Evolutionary conservation across 208 protist genomes (phyloP).

Genomic region (Entamoeba moshkovskii): DNA sequence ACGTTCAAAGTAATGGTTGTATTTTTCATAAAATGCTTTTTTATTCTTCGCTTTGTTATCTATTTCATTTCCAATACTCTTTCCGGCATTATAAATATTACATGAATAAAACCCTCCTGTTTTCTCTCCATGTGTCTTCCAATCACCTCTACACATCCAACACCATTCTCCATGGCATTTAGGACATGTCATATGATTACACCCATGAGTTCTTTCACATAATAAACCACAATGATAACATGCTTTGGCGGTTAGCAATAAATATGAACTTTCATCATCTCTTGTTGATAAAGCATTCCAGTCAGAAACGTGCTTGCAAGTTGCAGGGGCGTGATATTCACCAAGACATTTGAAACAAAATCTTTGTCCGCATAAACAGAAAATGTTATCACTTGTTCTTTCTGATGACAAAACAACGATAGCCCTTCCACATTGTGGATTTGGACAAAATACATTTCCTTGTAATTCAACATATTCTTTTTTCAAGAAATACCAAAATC

Average conservation of each 20-base stretch:
- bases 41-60: neutral
- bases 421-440: neutral
- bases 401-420: neutral
- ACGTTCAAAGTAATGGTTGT: neutral
- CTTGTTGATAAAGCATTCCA: neutral
- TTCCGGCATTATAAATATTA: neutral
- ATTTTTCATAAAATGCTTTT: neutral
- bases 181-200: neutral
- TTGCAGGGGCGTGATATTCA: neutral
- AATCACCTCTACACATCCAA: conserved; percentile 4
- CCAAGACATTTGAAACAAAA: neutral
- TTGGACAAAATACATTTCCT: neutral
- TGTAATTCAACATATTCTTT: neutral
- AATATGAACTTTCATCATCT: conserved; percentile 4
- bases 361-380: neutral
- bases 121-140: neutral
- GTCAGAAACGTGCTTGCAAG: neutral
- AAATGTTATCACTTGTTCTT: neutral
- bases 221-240: neutral
- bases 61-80: neutral
- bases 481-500: neutral
- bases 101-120: neutral
- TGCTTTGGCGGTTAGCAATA: neutral
- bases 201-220: neutral
- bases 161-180: neutral